Base-by-base conservation (phyloP, 1,284 basidiomycete species). In the Pyrrhoderma lamaoense region DNA sequence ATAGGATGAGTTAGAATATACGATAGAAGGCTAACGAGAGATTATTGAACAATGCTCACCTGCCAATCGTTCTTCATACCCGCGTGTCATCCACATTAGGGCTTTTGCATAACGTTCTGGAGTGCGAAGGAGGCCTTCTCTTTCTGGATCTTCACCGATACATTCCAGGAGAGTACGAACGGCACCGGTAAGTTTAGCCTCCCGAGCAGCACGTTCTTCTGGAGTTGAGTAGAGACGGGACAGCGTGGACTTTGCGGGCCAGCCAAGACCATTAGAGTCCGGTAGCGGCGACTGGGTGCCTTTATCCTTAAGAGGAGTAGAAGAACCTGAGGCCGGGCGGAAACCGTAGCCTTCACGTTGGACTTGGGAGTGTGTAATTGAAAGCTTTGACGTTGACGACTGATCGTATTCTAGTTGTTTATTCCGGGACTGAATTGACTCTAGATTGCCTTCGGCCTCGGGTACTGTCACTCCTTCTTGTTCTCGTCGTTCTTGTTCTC, bases 61-160 rank as follows among this genome's bases (percentile, higher is more conserved):
- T 68, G 83, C 80, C 57, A 99, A 70, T 58, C 90, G 80, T 67
- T 98, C 94, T 65, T 98, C 96, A 70, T 99, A 99, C 2, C 96
- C 96, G 63, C 89, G 86, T 34, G 96, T 99, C 94, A 99, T 97
- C 93, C 93, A 99, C 74, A 99, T 82, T 49, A 99, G 73, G 23
- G 96, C 94, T 67, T 99, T 90, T 25, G 94, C 95, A 69, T 98
- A 99, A 40, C 96, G 79, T 61, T 95, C 91, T 13, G 96, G 96
- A 1, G 96, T 99, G 58, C 85, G 81, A 45, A 84, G 71, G 25
- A 99, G 75, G 8, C 96, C 96, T 62, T 95, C 92, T 40, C 96
- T 79, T 63, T 93, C 82, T 1, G 96, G 96, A 72, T 99, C 96
- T 70, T 99, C 96, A 46, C 96, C 96, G 54, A 99, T 93, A 65